These are phyloP conservation scores for Coniferiporia sulphurascens DNA, from an alignment of 1,284 basidiomycete genomes.

Conservation along the genomic window DNA sequence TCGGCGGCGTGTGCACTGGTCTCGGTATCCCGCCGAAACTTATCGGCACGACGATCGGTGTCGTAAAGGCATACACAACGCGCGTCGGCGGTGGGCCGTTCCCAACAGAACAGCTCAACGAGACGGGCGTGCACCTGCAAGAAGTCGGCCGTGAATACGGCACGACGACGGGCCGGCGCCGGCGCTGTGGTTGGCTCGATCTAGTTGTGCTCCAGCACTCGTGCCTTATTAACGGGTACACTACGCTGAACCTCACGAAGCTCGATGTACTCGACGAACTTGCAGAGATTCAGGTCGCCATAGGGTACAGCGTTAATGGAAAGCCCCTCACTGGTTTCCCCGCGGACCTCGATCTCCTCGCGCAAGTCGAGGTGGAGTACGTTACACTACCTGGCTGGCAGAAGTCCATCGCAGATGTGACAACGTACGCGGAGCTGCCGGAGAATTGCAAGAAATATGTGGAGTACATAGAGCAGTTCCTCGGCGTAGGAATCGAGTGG, in stretches of 20 bases:
- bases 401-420: constrained; percentile 65
- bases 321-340: constrained; percentile 85
- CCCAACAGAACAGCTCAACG: constrained; percentile 92
- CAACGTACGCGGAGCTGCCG: constrained; percentile 77
- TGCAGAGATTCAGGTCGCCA: constrained; percentile 84
- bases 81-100: constrained; percentile 97
- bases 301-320: constrained; percentile 77
- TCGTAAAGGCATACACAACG: constrained; percentile 97
- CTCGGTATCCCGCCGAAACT: constrained; percentile 89
- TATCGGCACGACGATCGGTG: constrained; percentile 85
- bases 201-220: constrained; percentile 94
- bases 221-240: constrained; percentile 93
- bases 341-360: constrained; percentile 83
- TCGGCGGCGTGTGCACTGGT: constrained; percentile 95
- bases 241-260: constrained; percentile 91
- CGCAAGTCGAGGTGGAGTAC: constrained; percentile 84
- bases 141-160: constrained; percentile 93
- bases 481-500: constrained; percentile 83
- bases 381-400: constrained; percentile 93
- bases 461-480: constrained; percentile 80
- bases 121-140: constrained; percentile 84
- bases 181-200: constrained; percentile 97
- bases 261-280: constrained; percentile 89
- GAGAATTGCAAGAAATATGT: constrained; percentile 86
- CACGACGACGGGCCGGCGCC: constrained; percentile 85